phyloP scores from a whole-genome alignment of 2,329 filamentous ascomycete genomes.

The Diaporthe citrichinensis region DNA sequence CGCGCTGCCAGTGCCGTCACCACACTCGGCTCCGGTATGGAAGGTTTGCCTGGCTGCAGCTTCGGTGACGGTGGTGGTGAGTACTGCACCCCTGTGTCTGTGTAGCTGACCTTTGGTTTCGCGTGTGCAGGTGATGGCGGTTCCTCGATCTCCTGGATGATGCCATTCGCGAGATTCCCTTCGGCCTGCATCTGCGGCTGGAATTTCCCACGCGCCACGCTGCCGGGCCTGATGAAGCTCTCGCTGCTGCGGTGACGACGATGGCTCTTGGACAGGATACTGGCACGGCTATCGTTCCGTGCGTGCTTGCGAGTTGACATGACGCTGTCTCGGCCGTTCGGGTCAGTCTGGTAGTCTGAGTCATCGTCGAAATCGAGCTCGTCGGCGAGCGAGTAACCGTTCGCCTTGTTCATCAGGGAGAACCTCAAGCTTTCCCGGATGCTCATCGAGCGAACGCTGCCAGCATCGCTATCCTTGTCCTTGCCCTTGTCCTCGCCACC shows the following conservation, averaged over 20 bases:
- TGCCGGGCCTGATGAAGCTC: constrained; percentile 68
- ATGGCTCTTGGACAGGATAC: constrained; percentile 64
- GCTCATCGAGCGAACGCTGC: constrained; percentile 81
- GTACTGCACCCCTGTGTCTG: constrained; percentile 84
- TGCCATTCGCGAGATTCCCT: constrained; percentile 63
- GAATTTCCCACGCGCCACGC: constrained; percentile 66
- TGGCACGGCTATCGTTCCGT: constrained; percentile 71
- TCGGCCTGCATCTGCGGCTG: constrained; percentile 66
- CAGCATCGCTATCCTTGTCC: constrained; percentile 77
- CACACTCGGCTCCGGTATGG: constrained; percentile 57
- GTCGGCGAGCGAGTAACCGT: constrained; percentile 86
- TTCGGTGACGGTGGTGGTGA: constrained; percentile 85
- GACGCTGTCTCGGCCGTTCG: constrained; percentile 76
- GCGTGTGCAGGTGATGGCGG: constrained; percentile 47
- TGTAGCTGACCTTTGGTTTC: constrained; percentile 70
- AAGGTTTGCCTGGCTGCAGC: constrained; percentile 55
- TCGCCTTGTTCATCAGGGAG: constrained; percentile 76
- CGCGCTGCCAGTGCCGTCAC: constrained; percentile 49
- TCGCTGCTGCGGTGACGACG: constrained; percentile 71
- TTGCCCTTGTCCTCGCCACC: constrained; percentile 69
- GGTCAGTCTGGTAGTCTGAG: constrained; percentile 78
- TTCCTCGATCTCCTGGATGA: constrained; percentile 65
- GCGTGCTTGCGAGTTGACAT: constrained; percentile 66
- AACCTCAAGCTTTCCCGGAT: constrained; percentile 80
- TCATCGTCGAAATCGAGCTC: constrained; percentile 91